phyloP scores from a whole-genome alignment of 163 green algal genomes.

The Volvox carteri region DNA sequence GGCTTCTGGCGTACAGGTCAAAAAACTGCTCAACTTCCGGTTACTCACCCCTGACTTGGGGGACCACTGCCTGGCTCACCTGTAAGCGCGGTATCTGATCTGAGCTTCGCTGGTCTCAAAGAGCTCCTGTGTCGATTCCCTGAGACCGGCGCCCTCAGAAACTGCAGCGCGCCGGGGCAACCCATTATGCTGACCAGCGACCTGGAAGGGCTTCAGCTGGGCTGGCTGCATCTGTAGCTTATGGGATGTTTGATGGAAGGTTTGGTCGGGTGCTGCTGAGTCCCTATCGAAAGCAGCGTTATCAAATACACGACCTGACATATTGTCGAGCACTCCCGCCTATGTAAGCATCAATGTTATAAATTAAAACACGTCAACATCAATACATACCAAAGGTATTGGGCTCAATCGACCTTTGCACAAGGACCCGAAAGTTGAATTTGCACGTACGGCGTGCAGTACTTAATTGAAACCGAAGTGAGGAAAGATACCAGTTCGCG shows the following conservation, averaged over 20 bases:
- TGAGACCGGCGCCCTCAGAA: background rate
- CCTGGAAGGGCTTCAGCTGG: constrained; percentile 8
- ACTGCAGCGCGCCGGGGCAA: constrained; percentile 2
- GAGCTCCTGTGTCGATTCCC: constrained; percentile 66
- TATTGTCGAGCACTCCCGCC: background rate
- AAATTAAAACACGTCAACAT: background rate
- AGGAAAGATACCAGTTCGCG: too few relatives aligned
- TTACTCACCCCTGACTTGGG: background rate
- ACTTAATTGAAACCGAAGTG: background rate
- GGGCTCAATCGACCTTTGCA: background rate
- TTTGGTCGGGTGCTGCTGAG: constrained; percentile 7
- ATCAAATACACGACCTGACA: constrained; percentile 28
- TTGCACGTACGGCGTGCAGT: background rate
- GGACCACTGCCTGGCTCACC: constrained; percentile 37
- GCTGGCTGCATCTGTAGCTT: constrained; percentile 26
- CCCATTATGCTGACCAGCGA: background rate
- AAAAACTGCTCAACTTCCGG: constrained; percentile 1
- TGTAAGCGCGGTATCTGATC: constrained; percentile 91
- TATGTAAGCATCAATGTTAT: background rate
- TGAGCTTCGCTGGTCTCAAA: constrained; percentile 79
- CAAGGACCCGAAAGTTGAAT: background rate
- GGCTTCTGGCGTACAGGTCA: background rate
- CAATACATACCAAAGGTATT: too few relatives aligned
- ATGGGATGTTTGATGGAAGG: constrained; percentile 21
- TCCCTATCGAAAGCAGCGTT: constrained; percentile 34